Evolutionary conservation across 225 moss, liverwort and hornwort genomes (phyloP), one percentile per base, ranked within the genome.

Genomic region (Pseudoscleropodium purum): DNA sequence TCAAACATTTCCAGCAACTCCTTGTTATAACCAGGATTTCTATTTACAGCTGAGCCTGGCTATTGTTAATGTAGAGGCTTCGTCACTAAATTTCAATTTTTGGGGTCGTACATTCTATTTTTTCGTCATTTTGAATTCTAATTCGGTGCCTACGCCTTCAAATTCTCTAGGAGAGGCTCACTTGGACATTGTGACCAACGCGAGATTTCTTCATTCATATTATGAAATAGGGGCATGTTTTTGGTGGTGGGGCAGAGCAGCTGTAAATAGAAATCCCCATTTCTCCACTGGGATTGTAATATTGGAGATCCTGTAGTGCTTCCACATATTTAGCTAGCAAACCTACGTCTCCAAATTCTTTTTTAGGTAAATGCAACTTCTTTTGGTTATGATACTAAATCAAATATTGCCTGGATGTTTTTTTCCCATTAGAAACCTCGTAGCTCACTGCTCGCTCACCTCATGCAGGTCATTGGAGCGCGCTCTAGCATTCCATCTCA

Each of bases 401-500:
- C 18, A 25, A 57, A 33, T 39, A 39, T 25, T 41, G 43, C 39
- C 87, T 45, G 60, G n/a, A 36, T n/a, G 57, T 37, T 80, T 43
- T 54, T 25, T 51, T 11, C 62, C 60, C 39, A 12, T 10, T 23
- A 23, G 37, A 64, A 76, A 25, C 39, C 45, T 88, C 72, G 82
- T 61, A 27, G 37, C 75, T 88, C n/a, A 82, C n/a, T 33, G 78
- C 9, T 88, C 20, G 81, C 45, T 79, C 52, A 10, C 29, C 47
- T 41, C 33, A 39, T 75, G 87, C 86, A 94, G 91, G 75, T 93
- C 94, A 3, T 77, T 94, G 87, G 92, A 94, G 89, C 91, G 92
- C 20, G 92, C 94, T 49, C 86, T 94, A 14, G 92, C 92, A 4
- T 94, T 91, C 66, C 92, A 94, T 59, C 86, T 94, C 17, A 94